These are phyloP conservation scores for Kuraishia hungarica DNA, from an alignment of 805 yeast species.

Conservation along the genomic window DNA sequence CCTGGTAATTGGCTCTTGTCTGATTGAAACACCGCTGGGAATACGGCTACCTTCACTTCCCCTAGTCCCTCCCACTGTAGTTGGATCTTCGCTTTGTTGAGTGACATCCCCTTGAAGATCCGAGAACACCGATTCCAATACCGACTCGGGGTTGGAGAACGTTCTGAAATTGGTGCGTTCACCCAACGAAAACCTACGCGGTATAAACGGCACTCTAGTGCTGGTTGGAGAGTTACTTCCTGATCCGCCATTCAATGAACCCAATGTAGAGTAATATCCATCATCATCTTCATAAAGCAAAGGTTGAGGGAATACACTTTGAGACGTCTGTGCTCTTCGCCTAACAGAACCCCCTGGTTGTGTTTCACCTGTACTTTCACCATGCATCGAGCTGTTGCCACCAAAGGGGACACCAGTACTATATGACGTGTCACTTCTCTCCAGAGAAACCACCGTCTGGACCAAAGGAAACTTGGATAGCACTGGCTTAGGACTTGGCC, in stretches of 20 bases:
- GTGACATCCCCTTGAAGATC: neutral
- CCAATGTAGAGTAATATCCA: conserved; percentile 2
- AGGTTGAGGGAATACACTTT: neutral
- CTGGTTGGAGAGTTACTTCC: neutral
- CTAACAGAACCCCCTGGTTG: neutral
- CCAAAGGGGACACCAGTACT: neutral
- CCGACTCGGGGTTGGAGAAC: neutral
- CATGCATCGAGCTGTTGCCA: too few relatives aligned
- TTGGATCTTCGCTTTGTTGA: neutral
- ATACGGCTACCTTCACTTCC: neutral
- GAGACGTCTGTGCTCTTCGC: neutral
- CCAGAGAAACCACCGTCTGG: neutral
- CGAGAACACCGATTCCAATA: neutral
- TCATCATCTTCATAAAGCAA: conserved; percentile 8
- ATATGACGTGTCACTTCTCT: neutral
- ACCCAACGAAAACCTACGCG: neutral
- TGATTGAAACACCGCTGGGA: neutral
- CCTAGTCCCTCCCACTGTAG: neutral
- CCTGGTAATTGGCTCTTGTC: neutral
- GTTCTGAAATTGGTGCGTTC: neutral
- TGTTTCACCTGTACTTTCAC: neutral
- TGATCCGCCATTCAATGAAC: neutral
- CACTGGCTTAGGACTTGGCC: neutral
- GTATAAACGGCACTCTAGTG: neutral
- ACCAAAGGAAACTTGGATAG: neutral